Conservation (phyloP, 2,329 filamentous ascomycete genomes). For the Pestalotiopsis sp. region DNA sequence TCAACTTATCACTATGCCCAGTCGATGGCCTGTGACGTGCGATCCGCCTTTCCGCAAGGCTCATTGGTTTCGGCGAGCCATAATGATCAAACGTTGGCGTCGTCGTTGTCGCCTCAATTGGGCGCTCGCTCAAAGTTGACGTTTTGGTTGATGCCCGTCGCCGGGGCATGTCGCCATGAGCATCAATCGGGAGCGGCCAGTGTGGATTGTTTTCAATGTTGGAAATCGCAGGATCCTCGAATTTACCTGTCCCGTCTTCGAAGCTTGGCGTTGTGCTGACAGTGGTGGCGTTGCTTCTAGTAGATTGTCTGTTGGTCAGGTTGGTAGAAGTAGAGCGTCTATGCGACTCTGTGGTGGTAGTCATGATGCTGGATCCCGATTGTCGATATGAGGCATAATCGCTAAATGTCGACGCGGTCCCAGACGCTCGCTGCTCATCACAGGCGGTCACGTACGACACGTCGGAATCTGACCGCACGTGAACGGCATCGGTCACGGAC, state of each 20-base stretch:
- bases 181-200: neutral
- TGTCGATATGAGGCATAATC: slow-evolving; percentile 18
- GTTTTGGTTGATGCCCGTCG: slow-evolving; percentile 12
- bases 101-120: neutral
- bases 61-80: slow-evolving; percentile 8
- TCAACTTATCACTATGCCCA: slow-evolving; percentile 22
- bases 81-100: neutral
- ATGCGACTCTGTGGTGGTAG: neutral
- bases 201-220: neutral
- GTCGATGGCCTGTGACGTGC: slow-evolving; percentile 24
- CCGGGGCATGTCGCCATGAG: neutral
- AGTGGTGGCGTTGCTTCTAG: slow-evolving; percentile 18
- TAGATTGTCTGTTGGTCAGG: slow-evolving; percentile 17
- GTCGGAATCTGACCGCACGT: slow-evolving; percentile 9
- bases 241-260: neutral
- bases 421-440: neutral
- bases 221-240: neutral
- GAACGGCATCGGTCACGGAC: too few species aligned
- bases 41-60: slow-evolving; percentile 23
- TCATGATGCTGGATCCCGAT: slow-evolving; percentile 11
- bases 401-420: slow-evolving; percentile 14
- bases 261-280: slow-evolving; percentile 10
- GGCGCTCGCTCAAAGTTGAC: neutral
- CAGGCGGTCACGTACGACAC: slow-evolving; percentile 11
- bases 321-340: slow-evolving; percentile 13